Evolutionary conservation across 1,139 yeast species (phyloP), one percentile per base, ranked within the genome.

Genomic region (Saccharomycopsis hybrid): DNA sequence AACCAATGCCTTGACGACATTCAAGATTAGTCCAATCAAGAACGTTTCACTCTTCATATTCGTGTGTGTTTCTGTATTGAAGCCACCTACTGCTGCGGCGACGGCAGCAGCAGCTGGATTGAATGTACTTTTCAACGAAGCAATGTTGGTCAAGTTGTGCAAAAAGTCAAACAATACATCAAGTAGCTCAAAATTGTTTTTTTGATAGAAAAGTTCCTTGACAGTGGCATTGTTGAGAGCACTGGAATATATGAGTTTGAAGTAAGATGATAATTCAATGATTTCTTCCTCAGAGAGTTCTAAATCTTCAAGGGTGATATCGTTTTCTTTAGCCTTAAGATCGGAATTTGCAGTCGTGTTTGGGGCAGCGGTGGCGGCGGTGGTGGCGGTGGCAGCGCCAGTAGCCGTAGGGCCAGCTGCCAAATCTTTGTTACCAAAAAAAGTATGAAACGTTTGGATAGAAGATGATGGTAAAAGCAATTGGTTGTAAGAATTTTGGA

Each of bases 181-280:
- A 33, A 68, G 53, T 24, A 71, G 64, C 47, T 67, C 54, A 25
- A 47, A 36, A 25, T 9, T 3, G 24, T 37, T 37, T 18, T 30
- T 60, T 35, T 64, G 62, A 45, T 60, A 61, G 30, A 68, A 61
- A 31, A 71, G 58, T 39, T 66, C 69, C 13, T 60, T 60, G 28
- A 72, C 61, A 2, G 74, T 72, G 4, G 65, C 68, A 2, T 72
- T 68, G 55, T 77, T 70, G n/a, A 62, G 60, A 1, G 80, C 71
- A 28, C 79, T 75, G 42, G 74, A 73, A 5, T 76, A 69, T 3
- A 82, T 63, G 38, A 83, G 60, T 3, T 79, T 74, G 53, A 87
- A 69, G 58, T 85, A 82, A 0, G 96, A 87, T 0, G 90, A 76
- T 5, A 89, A 71, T 50, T 86, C 80, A 5, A 87, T 76, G n/a